Evolutionary conservation across 2,329 filamentous ascomycete genomes (phyloP), one percentile per base, ranked within the genome.

Genomic region (Nothopassalora personata): DNA sequence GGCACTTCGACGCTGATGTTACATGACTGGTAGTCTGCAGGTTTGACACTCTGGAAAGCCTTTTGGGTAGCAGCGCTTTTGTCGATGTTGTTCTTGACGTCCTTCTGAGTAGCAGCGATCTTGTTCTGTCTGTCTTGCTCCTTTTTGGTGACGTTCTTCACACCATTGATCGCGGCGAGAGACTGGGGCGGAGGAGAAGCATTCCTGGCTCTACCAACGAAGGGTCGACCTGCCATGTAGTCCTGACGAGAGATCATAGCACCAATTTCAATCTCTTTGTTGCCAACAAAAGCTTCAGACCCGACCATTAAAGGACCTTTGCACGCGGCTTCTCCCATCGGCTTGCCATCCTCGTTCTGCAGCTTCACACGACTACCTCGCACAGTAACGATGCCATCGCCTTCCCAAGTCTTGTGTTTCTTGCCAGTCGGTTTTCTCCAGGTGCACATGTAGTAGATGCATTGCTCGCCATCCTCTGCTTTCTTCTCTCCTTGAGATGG

Each of bases 371-470:
- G 81, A 4, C 85, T 85, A 36, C 78, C 80, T 2, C 76, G 73
- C 3, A 87, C 77, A 4, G 79, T 77, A 8, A 90, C 76, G 2
- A 89, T 78, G 1, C 86, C 87, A 72, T 90, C 87, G 2, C 87
- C 86, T 67, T 90, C 87, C 86, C 87, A 90, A 5, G 86, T 90
- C 71, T 90, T 90, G 72, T 90, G 84, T 74, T 90, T 90, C 72
- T 89, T 90, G 5, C 77, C 81, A 0, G 86, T 88, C 54, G 81
- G 83, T 71, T 88, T 89, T 19, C 87, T 83, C 86, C 78, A 80
- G 15, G 80, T 60, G 0, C 80, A 78, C 0, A 70, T 75, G 56
- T 77, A 80, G 60, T 77, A 79, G 50, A 66, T 73, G 13, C 39
- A 43, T 45, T 75, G 69, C 5, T 63, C 56, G 10, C 67, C 67